phyloP scores from a whole-genome alignment of 108 stramenopile genomes.

The Chaetoceros tenuissimus region DNA sequence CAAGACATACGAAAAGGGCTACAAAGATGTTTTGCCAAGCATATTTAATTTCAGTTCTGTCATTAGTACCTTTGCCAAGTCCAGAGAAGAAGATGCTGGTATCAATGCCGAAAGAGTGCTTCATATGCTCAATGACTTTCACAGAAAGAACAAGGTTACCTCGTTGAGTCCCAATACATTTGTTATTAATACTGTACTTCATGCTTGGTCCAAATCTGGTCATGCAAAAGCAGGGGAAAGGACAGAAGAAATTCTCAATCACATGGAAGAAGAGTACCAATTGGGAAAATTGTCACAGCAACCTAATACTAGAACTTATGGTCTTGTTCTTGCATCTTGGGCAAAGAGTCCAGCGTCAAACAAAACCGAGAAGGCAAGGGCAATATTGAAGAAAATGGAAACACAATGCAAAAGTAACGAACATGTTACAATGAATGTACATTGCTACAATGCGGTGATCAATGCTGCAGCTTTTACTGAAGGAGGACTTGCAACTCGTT shows the following conservation, averaged over 20 bases:
- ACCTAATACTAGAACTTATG: constrained; percentile 45
- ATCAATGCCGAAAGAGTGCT: constrained; percentile 44
- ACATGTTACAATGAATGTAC: constrained; percentile 26
- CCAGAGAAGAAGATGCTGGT: constrained; percentile 50
- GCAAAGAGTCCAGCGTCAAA: constrained; percentile 31
- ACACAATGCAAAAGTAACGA: constrained; percentile 30
- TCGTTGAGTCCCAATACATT: constrained; percentile 42
- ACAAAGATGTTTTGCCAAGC: constrained; percentile 37
- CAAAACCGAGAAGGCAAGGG: constrained; percentile 48
- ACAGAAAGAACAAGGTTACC: constrained; percentile 17
- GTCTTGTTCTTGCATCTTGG: constrained; percentile 42
- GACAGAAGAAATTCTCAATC: constrained; percentile 31
- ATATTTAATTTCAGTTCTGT: constrained; percentile 55
- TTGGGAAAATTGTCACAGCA: constrained; percentile 15
- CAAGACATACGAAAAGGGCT: constrained; percentile 34
- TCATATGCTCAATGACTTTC: constrained; percentile 31
- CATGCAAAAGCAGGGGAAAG: constrained; percentile 39
- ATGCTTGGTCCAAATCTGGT: constrained; percentile 48
- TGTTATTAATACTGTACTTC: constrained; percentile 38
- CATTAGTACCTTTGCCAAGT: constrained; percentile 51
- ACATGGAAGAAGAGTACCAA: constrained; percentile 42
- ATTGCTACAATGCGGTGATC: constrained; percentile 54
- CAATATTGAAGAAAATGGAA: constrained; percentile 45
- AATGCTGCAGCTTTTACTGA: constrained; percentile 63
- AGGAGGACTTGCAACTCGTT: constrained; percentile 22